These are phyloP conservation scores for Spizellomyces sp. DNA, from an alignment of 192 early-diverging fungal genomes.

Conservation along the genomic window DNA sequence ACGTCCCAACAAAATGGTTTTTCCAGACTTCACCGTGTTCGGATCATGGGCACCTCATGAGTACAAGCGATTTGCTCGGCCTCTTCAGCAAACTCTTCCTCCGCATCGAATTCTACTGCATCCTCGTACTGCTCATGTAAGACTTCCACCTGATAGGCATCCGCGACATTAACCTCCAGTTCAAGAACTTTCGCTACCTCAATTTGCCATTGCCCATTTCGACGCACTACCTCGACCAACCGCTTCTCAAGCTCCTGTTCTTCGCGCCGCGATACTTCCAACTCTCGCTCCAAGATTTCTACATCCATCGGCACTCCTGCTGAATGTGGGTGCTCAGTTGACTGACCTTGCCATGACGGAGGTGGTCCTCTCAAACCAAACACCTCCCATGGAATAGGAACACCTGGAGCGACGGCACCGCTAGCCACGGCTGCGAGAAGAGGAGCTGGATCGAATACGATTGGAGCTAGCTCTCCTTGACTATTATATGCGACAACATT, in stretches of 20 bases:
- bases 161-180: conserved; percentile 5
- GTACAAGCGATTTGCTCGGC: too few species aligned
- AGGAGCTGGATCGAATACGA: conserved; percentile 27
- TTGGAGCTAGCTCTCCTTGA: conserved; percentile 6
- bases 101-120: conserved; percentile 9
- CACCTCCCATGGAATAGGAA: conserved; percentile 31
- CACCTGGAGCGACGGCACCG: conserved; percentile 20
- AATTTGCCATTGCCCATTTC: conserved; percentile 24
- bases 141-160: conserved; percentile 5
- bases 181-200: conserved; percentile 26
- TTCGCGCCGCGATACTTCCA: conserved; percentile 22
- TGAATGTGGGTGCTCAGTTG: neutral
- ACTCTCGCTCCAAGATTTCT: conserved; percentile 17
- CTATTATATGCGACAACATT: conserved; percentile 3
- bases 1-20: too few species aligned
- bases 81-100: too few species aligned
- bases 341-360: neutral
- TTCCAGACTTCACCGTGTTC: too few species aligned
- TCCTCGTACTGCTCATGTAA: conserved; percentile 12
- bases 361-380: conserved; percentile 23
- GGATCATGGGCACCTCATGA: too few species aligned
- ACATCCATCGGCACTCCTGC: conserved; percentile 3
- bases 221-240: conserved; percentile 19
- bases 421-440: conserved; percentile 20
- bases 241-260: conserved; percentile 27